These are phyloP conservation scores for Drosera spatulata DNA, from an alignment of 179 eudicot genomes.

Conservation along the genomic window DNA sequence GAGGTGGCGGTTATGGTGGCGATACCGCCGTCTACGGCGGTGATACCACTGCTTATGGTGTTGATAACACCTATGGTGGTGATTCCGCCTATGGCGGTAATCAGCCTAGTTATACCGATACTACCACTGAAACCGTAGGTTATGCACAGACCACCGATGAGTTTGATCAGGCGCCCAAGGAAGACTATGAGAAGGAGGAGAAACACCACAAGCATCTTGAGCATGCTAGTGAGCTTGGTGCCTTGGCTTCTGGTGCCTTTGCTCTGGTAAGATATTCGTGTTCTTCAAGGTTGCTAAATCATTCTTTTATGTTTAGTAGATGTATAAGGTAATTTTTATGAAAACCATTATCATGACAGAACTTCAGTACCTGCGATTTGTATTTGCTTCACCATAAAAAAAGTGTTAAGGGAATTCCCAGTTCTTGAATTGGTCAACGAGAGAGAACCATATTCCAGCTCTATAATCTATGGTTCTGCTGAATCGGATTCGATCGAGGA, in stretches of 20 bases:
- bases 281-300: too few relatives aligned
- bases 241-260: conserved; percentile 2
- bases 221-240: conserved; percentile 2
- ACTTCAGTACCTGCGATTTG: too few relatives aligned
- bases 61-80: background rate
- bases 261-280: background rate
- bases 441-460: too few relatives aligned
- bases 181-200: conserved; percentile 1
- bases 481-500: too few relatives aligned
- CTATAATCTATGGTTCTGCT: too few relatives aligned
- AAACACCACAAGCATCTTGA: background rate
- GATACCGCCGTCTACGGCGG: background rate
- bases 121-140: background rate
- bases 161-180: background rate
- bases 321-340: too few relatives aligned
- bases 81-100: background rate
- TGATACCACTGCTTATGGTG: background rate
- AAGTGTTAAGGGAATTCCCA: too few relatives aligned
- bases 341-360: too few relatives aligned
- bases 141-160: background rate
- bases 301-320: too few relatives aligned
- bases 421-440: too few relatives aligned
- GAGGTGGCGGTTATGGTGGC: background rate
- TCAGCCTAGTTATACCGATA: background rate
- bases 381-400: too few relatives aligned